phyloP scores from a whole-genome alignment of 2,329 filamentous ascomycete genomes.

The Zalaria obscura region DNA sequence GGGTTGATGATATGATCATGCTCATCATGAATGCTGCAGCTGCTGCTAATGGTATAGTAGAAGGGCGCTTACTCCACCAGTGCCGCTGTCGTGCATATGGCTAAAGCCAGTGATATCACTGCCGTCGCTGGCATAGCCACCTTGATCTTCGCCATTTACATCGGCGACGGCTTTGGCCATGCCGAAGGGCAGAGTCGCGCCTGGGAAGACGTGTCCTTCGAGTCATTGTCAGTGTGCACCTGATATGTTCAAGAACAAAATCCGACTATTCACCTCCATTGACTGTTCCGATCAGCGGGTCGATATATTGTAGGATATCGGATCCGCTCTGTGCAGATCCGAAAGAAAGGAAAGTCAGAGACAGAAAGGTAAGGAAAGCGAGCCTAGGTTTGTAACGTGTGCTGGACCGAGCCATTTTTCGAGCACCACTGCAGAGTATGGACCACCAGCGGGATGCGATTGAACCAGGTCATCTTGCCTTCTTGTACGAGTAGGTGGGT shows the following conservation, averaged over 20 bases:
- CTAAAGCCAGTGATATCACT: slow-evolving; percentile 29
- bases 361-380: too few relatives aligned
- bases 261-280: slow-evolving; percentile 18
- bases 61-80: slow-evolving; percentile 26
- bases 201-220: slow-evolving; percentile 30
- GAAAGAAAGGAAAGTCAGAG: too few relatives aligned
- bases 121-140: slow-evolving; percentile 37
- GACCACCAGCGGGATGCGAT: too few relatives aligned
- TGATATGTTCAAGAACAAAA: slow-evolving; percentile 2
- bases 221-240: slow-evolving; percentile 4
- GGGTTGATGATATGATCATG: slow-evolving; percentile 5
- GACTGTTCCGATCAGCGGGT: slow-evolving; percentile 29
- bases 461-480: too few relatives aligned
- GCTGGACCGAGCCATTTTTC: too few relatives aligned
- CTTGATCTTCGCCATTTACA: slow-evolving; percentile 38
- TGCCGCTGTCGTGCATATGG: slow-evolving; percentile 38
- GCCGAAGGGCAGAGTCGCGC: slow-evolving; percentile 31
- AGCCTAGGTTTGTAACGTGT: too few relatives aligned
- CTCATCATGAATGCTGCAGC: slow-evolving; percentile 1
- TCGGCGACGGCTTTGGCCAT: slow-evolving; percentile 35
- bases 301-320: slow-evolving; percentile 22
- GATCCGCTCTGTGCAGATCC: slow-evolving; percentile 1
- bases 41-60: neutral
- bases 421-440: too few relatives aligned
- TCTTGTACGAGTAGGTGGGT: too few relatives aligned